Percentiles rank a stretch among this genome's conserved stretches.
Evolutionary conservation across 495 filamentous ascomycete genomes (phyloP).

Genomic region (Extremus antarcticus): DNA sequence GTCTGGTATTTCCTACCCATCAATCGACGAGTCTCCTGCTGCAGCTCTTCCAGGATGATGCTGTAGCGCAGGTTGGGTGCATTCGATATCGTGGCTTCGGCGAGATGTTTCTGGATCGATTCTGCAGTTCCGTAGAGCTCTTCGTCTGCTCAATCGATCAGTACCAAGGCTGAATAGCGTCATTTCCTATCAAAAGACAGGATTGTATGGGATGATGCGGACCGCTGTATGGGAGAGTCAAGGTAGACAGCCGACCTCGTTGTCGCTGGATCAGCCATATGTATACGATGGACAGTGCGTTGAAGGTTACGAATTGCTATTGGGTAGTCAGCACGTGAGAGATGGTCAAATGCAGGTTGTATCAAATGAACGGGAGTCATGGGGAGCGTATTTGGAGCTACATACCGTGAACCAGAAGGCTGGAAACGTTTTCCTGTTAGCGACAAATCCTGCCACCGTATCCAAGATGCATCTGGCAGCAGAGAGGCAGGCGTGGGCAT

Average conservation of each 20-base stretch:
- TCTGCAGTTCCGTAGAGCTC: constrained; percentile 25
- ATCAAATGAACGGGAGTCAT: no score
- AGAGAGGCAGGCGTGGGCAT: constrained; percentile 36
- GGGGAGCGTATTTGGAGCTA: no score
- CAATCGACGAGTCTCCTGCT: constrained; percentile 5
- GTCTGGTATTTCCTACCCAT: background rate
- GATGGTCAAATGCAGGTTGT: no score
- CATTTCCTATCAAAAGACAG: no score
- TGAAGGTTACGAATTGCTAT: constrained; percentile 30
- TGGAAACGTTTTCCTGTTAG: constrained; percentile 19
- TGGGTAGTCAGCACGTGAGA: background rate
- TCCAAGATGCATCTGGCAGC: constrained; percentile 32
- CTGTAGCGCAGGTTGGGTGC: constrained; percentile 43
- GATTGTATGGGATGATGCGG: background rate
- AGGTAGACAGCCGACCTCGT: constrained; percentile 13
- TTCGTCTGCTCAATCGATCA: background rate
- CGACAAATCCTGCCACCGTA: background rate
- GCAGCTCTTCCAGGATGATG: constrained; percentile 40
- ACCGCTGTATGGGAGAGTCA: background rate
- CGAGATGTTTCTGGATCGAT: constrained; percentile 38
- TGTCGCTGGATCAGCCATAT: constrained; percentile 29
- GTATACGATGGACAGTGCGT: constrained; percentile 30
- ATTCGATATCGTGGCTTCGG: constrained; percentile 39
- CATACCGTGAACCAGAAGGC: constrained; percentile 30
- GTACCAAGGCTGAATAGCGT: no score